Evolutionary conservation across 331 rosid genomes (phyloP).

Genomic region (Rhamnella rubrinervis): DNA sequence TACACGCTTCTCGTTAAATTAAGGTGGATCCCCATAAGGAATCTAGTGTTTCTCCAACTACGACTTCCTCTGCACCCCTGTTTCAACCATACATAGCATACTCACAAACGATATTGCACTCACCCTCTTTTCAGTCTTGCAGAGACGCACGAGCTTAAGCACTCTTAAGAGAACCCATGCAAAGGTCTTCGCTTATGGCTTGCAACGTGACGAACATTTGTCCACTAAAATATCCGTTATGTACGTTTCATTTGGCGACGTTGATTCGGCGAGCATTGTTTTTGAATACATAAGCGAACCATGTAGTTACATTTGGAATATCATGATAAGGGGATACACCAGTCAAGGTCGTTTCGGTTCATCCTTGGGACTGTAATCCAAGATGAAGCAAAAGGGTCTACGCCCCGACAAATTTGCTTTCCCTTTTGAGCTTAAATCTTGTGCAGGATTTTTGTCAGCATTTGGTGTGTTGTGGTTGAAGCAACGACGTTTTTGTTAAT

Average conservation of each 20-base stretch:
- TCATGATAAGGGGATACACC: constrained; percentile 19
- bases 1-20: too few relatives aligned
- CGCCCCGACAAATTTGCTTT: constrained; percentile 20
- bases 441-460: constrained; percentile 29
- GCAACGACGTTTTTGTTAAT: constrained; percentile 24
- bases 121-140: constrained; percentile 2
- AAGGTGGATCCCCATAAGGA: too few relatives aligned
- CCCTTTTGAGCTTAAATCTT: constrained; percentile 27
- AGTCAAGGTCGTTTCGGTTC: constrained; percentile 3
- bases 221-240: constrained; percentile 15
- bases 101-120: background rate
- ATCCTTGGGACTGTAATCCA: constrained; percentile 9
- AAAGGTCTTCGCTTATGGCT: constrained; percentile 10
- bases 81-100: too few relatives aligned
- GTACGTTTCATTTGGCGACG: constrained; percentile 16
- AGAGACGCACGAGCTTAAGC: constrained; percentile 2
- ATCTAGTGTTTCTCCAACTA: too few relatives aligned
- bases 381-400: constrained; percentile 18
- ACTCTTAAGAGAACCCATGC: constrained; percentile 23
- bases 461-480: constrained; percentile 19
- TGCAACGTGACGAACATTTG: constrained; percentile 10
- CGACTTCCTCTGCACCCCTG: too few relatives aligned
- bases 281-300: constrained; percentile 4
- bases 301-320: constrained; percentile 23
- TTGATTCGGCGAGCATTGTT: constrained; percentile 4